Conservation (phyloP, 441 rosid genomes). For the Bocquillonia castaneifolia region DNA sequence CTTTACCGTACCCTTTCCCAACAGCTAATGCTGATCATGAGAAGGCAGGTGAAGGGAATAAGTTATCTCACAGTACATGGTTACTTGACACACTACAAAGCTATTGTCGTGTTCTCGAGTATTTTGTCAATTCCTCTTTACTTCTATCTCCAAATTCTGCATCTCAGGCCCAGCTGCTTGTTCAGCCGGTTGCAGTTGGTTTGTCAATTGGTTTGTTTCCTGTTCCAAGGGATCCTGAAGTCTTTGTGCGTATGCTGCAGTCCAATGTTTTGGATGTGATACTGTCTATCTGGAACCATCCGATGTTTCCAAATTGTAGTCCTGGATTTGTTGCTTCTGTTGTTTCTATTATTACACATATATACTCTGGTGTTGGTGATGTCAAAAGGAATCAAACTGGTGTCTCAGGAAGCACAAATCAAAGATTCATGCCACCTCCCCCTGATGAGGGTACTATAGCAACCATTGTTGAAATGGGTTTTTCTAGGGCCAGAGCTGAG, state of each 20-base stretch:
- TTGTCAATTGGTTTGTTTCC: conserved; percentile 84
- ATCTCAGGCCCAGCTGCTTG: conserved; percentile 87
- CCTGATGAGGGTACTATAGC: conserved; percentile 87
- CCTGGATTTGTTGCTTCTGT: conserved; percentile 70
- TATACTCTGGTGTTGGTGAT: conserved; percentile 90
- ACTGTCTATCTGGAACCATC: conserved; percentile 86
- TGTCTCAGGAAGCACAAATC: conserved; percentile 62
- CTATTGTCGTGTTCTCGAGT: conserved; percentile 77
- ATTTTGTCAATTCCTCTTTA: conserved; percentile 73
- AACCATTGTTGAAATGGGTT: conserved; percentile 96
- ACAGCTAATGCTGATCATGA: conserved; percentile 52
- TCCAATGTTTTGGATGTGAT: conserved; percentile 86
- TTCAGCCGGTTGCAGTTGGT: conserved; percentile 85
- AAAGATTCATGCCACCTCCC: conserved; percentile 72
- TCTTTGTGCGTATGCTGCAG: conserved; percentile 80
- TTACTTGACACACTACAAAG: conserved; percentile 77
- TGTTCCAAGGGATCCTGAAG: conserved; percentile 91
- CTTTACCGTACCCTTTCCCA: conserved; percentile 52
- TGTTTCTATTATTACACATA: conserved; percentile 68
- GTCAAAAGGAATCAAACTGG: conserved; percentile 67
- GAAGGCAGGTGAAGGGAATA: conserved; percentile 65
- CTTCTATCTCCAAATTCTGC: conserved; percentile 67
- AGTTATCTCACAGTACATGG: conserved; percentile 64
- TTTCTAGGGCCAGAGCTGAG: conserved; percentile 96
- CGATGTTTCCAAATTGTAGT: conserved; percentile 72